Base-by-base conservation (phyloP, 495 filamentous ascomycete genomes). In the Penicillium riverlandense region DNA sequence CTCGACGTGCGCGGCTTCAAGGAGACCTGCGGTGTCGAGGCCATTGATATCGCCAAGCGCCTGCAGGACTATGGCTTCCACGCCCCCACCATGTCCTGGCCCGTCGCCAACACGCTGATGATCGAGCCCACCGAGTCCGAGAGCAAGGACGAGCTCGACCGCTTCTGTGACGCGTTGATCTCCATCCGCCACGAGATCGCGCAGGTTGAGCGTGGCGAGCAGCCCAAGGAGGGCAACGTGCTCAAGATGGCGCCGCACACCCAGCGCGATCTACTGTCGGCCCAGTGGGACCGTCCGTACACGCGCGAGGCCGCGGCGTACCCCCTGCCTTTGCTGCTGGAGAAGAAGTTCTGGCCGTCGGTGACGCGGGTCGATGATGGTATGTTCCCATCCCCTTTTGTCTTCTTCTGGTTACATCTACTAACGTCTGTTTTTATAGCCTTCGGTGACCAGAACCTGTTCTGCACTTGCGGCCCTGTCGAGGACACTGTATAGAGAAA, bases 31-130 rank as follows among this genome's bases (percentile, higher is more conserved):
- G 88, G 87, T 10, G 73, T 98, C 58, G 91, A 97, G 70, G 92
- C 90, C 35, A 95, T 96, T 57, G 92, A 98, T 55, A 85, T 98
- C 45, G 92, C 92, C 53, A 98, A 98, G 74, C 88, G 92, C 46
- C 81, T 98, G 8, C 91, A 96, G 66, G 92, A 98, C 59, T 98
- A 95, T 61, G 92, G 92, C 35, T 98, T 98, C 78, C 92, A 98
- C 62, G 89, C 94, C 4, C 92, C 92, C 3, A 98, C 92, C 37
- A 97, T 98, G 92, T 88, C 83, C 58, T 98, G 90, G 90, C 92
- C 92, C 6, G 91, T 98, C 2, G 75, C 89, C 37, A 92, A 92
- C 64, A 98, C 92, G 1, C 79, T 98, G 13, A 98, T 98, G 92
- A 95, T 98, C 53, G 92, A 98, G 72, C 92, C 92, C 29, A 98